Base-by-base conservation (phyloP, 2,329 filamentous ascomycete genomes). In the Parafenestella ontariensis region DNA sequence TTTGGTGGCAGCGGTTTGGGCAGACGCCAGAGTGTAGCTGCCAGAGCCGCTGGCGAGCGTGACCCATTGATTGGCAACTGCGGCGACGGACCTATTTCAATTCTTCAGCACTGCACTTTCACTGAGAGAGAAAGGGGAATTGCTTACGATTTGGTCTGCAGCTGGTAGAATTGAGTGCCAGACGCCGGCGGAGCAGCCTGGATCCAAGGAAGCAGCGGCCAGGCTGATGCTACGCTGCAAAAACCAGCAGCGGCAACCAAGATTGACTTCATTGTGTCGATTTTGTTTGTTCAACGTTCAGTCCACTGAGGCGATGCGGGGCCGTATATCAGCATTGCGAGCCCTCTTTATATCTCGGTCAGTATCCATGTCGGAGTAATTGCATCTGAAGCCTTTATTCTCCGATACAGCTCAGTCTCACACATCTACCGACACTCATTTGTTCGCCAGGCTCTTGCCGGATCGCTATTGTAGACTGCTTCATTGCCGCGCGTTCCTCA, bases 71-170 rank as follows among this genome's bases (percentile, higher is more conserved):
- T 64, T 65, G 39, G 59, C 63, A 20, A 69, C 53, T 3, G 63
- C 52, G 17, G 67, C 52, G 8, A 46, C 54, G 3, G 61, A 29
- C 9, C 66, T 71, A 26, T 37, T 17, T 23, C 13, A 29, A 24
- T 46, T 4, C 33, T 46, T 43, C 15, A 46, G 31, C 18, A 45
- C 13, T 17, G 5, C 13, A 6, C 17, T 41, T 20, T 6, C 20
- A 13, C n/a, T n/a, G n/a, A n/a, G n/a, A 18, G 1, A 21, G 3
- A 17, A 33, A 21, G 23, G 21, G 31, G n/a, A 5, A 6, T 4
- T 6, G 56, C 64, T 34, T 56, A 70, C 69, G 68, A 71, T 36
- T 66, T 71, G 33, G 64, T 42, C 33, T 68, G 66, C 5, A 72
- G 53, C 20, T 60, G 59, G 52, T 70, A 72, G 47, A 70, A 59